Percentiles rank a stretch among this genome's conserved stretches.
phyloP scores from a whole-genome alignment of 331 rosid species.

The Cydonia oblonga region DNA sequence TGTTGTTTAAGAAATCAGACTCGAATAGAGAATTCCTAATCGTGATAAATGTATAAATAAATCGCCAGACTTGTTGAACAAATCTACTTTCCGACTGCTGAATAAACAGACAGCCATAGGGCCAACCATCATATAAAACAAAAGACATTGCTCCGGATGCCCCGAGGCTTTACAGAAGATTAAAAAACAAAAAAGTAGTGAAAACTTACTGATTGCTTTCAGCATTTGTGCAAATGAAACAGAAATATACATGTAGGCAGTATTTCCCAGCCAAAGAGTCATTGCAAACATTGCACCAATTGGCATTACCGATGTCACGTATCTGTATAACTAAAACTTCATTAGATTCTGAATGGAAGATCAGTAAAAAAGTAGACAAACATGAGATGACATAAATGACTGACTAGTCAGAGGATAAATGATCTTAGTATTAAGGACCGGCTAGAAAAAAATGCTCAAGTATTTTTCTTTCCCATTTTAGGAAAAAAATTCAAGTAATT shows the following conservation, averaged over 20 bases:
- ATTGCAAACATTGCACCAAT: slow-evolving; percentile 97
- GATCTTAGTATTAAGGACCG: not conserved
- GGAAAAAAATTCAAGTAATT: not conserved
- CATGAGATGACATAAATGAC: not conserved
- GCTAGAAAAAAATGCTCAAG: not conserved
- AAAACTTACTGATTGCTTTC: slow-evolving; percentile 92
- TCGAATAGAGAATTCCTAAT: not conserved
- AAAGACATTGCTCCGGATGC: not conserved
- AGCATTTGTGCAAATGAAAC: slow-evolving; percentile 98
- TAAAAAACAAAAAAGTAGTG: not conserved
- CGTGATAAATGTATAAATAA: slow-evolving; percentile 4
- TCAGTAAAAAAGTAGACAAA: not conserved
- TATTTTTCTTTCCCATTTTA: not conserved
- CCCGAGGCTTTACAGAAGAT: slow-evolving; percentile 7
- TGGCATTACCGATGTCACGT: slow-evolving; percentile 79
- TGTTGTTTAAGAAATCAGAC: slow-evolving; percentile 6
- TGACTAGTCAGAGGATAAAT: not conserved
- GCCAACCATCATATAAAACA: not conserved
- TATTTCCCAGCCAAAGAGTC: slow-evolving; percentile 99
- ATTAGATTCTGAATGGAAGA: not conserved
- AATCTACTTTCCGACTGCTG: not conserved
- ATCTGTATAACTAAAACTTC: slow-evolving; percentile 48
- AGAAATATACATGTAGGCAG: slow-evolving; percentile 93
- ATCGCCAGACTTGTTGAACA: slow-evolving; percentile 9
- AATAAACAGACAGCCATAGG: not conserved